phyloP scores from a whole-genome alignment of 2,329 filamentous ascomycete species.

The Diplodia scrobiculata region DNA sequence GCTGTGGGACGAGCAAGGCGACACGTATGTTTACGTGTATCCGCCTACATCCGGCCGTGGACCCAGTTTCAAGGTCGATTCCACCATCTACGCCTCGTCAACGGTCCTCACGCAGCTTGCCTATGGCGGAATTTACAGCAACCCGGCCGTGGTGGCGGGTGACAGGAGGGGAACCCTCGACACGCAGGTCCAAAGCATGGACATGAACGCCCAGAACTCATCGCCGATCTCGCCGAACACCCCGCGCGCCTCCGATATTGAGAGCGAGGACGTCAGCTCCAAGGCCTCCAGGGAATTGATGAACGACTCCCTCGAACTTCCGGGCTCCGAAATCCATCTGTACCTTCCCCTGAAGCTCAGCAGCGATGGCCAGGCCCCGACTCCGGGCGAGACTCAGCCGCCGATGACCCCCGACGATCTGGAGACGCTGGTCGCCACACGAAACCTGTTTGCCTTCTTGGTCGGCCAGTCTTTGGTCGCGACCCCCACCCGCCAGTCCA shows the following conservation, averaged over 20 bases:
- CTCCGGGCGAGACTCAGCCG: slow-evolving; percentile 35
- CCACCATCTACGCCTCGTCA: slow-evolving; percentile 60
- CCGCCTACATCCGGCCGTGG: slow-evolving; percentile 59
- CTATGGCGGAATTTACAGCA: slow-evolving; percentile 56
- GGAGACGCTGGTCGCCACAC: slow-evolving; percentile 60
- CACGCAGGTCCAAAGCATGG: slow-evolving; percentile 36
- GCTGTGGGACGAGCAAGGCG: slow-evolving; percentile 64
- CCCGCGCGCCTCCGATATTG: slow-evolving; percentile 40
- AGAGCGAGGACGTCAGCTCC: slow-evolving; percentile 48
- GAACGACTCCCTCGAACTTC: slow-evolving; percentile 53
- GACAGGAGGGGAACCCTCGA: slow-evolving; percentile 39
- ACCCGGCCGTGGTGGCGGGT: slow-evolving; percentile 29
- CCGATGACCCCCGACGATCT: slow-evolving; percentile 52
- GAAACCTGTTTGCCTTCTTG: slow-evolving; percentile 66
- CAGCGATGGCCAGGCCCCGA: slow-evolving; percentile 49
- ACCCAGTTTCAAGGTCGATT: slow-evolving; percentile 64
- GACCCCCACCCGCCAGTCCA: slow-evolving; percentile 56
- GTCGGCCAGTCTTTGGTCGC: slow-evolving; percentile 64
- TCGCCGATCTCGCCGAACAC: slow-evolving; percentile 32
- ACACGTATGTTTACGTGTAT: slow-evolving; percentile 65
- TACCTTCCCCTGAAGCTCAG: slow-evolving; percentile 62
- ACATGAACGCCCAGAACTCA: slow-evolving; percentile 35
- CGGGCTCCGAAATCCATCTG: slow-evolving; percentile 55
- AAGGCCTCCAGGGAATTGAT: slow-evolving; percentile 52
- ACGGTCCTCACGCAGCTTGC: slow-evolving; percentile 58